Evolutionary conservation across 1,139 yeast genomes (phyloP), one percentile per base, ranked within the genome.

Genomic region (Yamadazyma songkhlaensis): DNA sequence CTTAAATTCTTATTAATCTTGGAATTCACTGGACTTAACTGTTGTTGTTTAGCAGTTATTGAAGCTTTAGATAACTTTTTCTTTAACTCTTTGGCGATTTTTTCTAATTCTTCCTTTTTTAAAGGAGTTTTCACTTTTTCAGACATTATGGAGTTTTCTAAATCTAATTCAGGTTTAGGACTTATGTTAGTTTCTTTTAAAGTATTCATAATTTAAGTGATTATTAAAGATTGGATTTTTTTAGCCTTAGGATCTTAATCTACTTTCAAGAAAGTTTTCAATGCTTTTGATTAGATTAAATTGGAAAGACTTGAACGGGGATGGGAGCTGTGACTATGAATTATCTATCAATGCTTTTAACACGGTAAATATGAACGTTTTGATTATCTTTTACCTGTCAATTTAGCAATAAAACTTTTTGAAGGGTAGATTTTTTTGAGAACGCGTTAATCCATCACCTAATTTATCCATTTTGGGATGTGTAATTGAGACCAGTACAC

Each of bases 21-120:
- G 35, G 43, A 57, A 23, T 44, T 37, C 34, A 48, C 49, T 9
- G 67, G 68, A 9, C 64, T 60, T 20, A 55, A 42, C 36, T 64
- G 58, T 37, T 65, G 59, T 48, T 67, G 72, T 46, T 69, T 71
- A 22, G 77, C 77, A 15, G 77, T 60, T 29, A 70, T 64, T 17
- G 74, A 65, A 9, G 77, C 77, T 47, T 60, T 62, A 29, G 73
- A 64, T 25, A 71, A 57, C 47, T 68, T 69, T 39, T 61, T 64
- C 54, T 70, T 71, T 43, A 71, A 57, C 49, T 70, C 72, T 40
- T 62, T 62, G 43, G 77, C 77, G 28, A 71, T 71, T 42, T 67
- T 62, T 45, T 71, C 77, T 40, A 71, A 55, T 42, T 71, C 77
- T 41, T 70, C 76, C 49, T 69, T 70, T 43, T 63, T 63, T 47